phyloP scores from a whole-genome alignment of 371 early-diverging fungal genomes.

The Mucor plumbeus region DNA sequence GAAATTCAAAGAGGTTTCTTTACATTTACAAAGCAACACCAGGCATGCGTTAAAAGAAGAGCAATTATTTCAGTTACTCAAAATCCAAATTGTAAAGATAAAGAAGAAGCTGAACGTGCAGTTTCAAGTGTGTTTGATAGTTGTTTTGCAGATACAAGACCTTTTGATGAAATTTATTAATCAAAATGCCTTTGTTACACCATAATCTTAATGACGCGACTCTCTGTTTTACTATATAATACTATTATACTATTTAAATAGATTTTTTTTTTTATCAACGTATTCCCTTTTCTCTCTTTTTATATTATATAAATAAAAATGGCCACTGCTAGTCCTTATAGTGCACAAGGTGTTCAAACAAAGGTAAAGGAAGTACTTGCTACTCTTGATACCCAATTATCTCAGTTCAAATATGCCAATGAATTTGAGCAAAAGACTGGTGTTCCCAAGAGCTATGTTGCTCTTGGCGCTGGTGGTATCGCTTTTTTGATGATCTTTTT shows the following conservation, averaged over 20 bases:
- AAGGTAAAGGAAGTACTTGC: slow-evolving; percentile 23
- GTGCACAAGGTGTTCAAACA: slow-evolving; percentile 18
- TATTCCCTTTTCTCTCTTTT: not conserved
- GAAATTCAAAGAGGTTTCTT: slow-evolving; percentile 83
- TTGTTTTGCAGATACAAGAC: slow-evolving; percentile 92
- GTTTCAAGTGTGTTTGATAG: slow-evolving; percentile 88
- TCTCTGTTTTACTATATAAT: not conserved
- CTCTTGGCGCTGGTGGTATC: slow-evolving; percentile 63
- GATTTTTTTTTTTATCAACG: slow-evolving; percentile 8
- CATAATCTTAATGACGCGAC: slow-evolving; percentile 12
- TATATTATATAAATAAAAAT: slow-evolving; percentile 5
- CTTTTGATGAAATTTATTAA: slow-evolving; percentile 93
- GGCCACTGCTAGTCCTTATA: slow-evolving; percentile 25
- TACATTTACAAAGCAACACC: slow-evolving; percentile 89
- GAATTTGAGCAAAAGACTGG: slow-evolving; percentile 72
- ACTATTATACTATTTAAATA: slow-evolving; percentile 2
- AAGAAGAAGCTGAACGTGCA: slow-evolving; percentile 84
- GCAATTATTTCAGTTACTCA: slow-evolving; percentile 80
- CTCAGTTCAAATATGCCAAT: slow-evolving; percentile 63
- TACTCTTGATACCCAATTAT: slow-evolving; percentile 66
- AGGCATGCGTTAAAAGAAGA: slow-evolving; percentile 89
- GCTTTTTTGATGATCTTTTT: slow-evolving; percentile 81
- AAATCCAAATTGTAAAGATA: slow-evolving; percentile 76
- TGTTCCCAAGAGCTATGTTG: slow-evolving; percentile 86
- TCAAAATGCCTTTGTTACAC: slow-evolving; percentile 8